Evolutionary conservation across 345 rosid species (phyloP).

Genomic region (Boechera divaricarpa): DNA sequence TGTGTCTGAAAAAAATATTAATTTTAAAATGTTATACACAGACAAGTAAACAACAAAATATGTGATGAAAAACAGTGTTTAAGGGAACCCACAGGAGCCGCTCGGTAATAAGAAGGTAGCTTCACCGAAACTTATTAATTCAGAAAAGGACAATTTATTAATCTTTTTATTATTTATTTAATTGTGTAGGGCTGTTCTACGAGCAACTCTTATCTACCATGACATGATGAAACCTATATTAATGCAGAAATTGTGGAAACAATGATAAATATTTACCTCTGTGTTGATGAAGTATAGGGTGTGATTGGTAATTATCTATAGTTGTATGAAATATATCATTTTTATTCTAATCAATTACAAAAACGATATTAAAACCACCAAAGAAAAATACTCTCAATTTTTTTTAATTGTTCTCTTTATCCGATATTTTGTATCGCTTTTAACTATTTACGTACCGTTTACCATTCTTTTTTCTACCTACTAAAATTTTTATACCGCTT

Average conservation of each 20-base stretch:
- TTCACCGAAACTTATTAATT: constrained; percentile 30
- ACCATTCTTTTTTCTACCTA: no score
- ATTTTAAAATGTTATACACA: background rate
- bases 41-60: background rate
- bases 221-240: background rate
- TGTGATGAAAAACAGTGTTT: background rate
- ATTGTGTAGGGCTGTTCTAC: background rate
- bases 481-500: no score
- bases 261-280: background rate
- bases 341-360: no score
- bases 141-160: constrained; percentile 17
- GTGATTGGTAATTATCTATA: no score
- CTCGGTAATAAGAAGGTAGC: constrained; percentile 32
- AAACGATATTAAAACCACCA: no score
- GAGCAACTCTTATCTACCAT: constrained; percentile 9
- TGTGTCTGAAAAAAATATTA: constrained; percentile 20
- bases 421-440: no score
- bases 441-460: no score
- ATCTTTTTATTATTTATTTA: constrained; percentile 1
- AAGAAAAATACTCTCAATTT: no score
- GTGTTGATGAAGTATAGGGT: background rate
- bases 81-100: constrained; percentile 20
- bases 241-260: background rate
- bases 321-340: no score
- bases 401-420: no score